These are phyloP conservation scores for Quercus lobata DNA, from an alignment of 331 rosid genomes.

Conservation along the genomic window DNA sequence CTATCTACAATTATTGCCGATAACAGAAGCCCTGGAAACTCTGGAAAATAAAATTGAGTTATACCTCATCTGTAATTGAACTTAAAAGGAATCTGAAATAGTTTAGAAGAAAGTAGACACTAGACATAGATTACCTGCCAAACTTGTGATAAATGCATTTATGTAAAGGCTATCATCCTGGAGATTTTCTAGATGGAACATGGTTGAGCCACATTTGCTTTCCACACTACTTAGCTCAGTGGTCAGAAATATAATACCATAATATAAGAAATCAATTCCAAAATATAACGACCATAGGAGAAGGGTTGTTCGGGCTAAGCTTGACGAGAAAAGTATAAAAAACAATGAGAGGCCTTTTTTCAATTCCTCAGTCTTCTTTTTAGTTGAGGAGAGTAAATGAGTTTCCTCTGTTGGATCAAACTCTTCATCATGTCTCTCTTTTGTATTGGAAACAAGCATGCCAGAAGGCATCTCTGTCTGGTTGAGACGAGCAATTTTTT, in stretches of 20 bases:
- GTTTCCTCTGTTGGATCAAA: constrained; percentile 44
- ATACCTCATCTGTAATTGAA: no score
- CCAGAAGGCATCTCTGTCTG: constrained; percentile 64
- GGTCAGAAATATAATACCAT: constrained; percentile 96
- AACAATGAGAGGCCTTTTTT: constrained; percentile 45
- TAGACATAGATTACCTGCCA: constrained; percentile 95
- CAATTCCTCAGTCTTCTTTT: no score
- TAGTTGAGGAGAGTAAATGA: constrained; percentile 48
- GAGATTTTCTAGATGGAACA: constrained; percentile 34
- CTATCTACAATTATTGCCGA: no score
- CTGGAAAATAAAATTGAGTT: no score
- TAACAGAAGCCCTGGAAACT: no score
- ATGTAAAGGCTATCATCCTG: constrained; percentile 33
- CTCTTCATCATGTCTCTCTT: constrained; percentile 15
- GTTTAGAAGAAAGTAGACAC: no score
- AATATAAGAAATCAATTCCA: constrained; percentile 90
- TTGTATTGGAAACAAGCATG: constrained; percentile 54
- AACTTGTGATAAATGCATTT: constrained; percentile 78
- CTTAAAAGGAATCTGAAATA: no score
- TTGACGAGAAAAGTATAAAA: constrained; percentile 63
- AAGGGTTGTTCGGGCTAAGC: constrained; percentile 67
- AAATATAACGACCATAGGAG: constrained; percentile 85
- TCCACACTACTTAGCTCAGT: constrained; percentile 56
- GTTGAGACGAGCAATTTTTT: constrained; percentile 76
- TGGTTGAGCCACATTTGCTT: constrained; percentile 43